A percentile compares a stretch with the other conserved stretches of the same genome.
phyloP scores from a whole-genome alignment of 1,139 yeast species.

The Protomyces macrosporus region DNA sequence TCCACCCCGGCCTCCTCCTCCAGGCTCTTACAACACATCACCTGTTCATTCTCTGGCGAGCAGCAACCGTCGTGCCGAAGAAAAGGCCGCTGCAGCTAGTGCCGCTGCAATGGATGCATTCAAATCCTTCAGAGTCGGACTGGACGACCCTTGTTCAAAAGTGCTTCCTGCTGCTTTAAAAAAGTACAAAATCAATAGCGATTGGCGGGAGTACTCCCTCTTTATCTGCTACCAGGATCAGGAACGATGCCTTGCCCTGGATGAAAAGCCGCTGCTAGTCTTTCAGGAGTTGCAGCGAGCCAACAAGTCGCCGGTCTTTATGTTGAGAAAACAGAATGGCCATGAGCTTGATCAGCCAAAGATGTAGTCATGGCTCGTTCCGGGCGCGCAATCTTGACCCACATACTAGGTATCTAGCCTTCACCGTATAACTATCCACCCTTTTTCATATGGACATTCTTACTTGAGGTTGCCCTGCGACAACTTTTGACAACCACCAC shows the following conservation, averaged over 20 bases:
- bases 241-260: constrained; percentile 74
- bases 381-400: too few species aligned
- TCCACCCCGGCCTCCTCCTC: constrained; percentile 25
- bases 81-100: not conserved
- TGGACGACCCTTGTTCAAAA: constrained; percentile 88
- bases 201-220: constrained; percentile 83
- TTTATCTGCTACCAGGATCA: constrained; percentile 67
- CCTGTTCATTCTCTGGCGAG: not conserved
- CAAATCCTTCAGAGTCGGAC: constrained; percentile 78
- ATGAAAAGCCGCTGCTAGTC: constrained; percentile 84
- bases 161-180: constrained; percentile 85
- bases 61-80: not conserved
- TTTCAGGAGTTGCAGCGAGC: constrained; percentile 81
- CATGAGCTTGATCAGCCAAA: not conserved
- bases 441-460: too few species aligned
- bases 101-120: constrained; percentile 53
- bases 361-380: not conserved
- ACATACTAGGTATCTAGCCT: too few species aligned
- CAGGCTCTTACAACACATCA: constrained; percentile 1
- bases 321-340: constrained; percentile 53
- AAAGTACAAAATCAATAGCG: constrained; percentile 73
- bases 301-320: constrained; percentile 87
- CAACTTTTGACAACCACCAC: too few species aligned
- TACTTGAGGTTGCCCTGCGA: too few species aligned
- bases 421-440: too few species aligned